These are phyloP conservation scores for Plasmodium chabaudi DNA, from an alignment of 169 alveolate genomes.

Conservation along the genomic window DNA sequence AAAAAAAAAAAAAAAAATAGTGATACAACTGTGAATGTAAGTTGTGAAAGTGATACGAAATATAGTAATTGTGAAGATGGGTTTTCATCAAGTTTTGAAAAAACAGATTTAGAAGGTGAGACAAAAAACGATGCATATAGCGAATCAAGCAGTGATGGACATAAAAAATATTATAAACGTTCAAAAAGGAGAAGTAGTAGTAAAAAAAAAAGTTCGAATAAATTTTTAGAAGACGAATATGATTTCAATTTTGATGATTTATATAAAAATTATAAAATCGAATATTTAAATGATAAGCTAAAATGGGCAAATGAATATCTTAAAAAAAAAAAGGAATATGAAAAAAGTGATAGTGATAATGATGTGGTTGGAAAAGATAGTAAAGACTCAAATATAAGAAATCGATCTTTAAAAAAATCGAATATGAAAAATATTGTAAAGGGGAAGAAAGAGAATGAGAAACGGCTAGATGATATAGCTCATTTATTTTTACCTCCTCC, in stretches of 20 bases:
- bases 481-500: conserved; percentile 32
- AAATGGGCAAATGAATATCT: conserved; percentile 57
- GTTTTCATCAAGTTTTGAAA: too few relatives aligned
- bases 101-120: conserved; percentile 14
- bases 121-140: background rate
- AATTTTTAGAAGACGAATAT: conserved; percentile 35
- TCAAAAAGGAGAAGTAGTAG: background rate
- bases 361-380: background rate
- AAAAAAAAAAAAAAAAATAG: conserved; percentile 1
- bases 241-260: conserved; percentile 24
- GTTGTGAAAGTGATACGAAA: background rate
- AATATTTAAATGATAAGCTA: conserved; percentile 35
- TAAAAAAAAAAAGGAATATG: conserved; percentile 6
- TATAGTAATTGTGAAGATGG: background rate
- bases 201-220: background rate
- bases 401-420: background rate
- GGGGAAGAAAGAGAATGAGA: conserved; percentile 11
- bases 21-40: background rate
- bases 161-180: background rate
- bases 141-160: background rate
- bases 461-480: conserved; percentile 54
- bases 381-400: background rate
- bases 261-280: conserved; percentile 57
- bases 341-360: background rate
- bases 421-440: background rate